Conservation (phyloP, 1,284 basidiomycete genomes). For the Ceratobasidium sp. region DNA sequence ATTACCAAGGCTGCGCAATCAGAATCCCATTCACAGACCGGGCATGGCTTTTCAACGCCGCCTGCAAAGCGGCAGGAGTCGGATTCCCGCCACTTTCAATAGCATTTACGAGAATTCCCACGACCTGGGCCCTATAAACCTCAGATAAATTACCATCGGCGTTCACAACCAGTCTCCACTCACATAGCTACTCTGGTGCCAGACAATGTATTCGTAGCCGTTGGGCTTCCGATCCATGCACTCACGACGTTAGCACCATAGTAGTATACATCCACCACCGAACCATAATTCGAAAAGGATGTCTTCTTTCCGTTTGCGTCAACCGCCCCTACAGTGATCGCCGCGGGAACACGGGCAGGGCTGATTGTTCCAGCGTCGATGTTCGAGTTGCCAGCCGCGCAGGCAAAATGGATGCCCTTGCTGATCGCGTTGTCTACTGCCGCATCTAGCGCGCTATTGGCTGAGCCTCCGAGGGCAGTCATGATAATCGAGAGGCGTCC, state of each 20-base stretch:
- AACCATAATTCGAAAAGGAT: conserved; percentile 48
- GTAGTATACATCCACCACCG: conserved; percentile 45
- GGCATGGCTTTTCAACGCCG: background rate
- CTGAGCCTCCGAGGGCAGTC: conserved; percentile 29
- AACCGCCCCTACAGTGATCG: conserved; percentile 89
- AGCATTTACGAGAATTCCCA: conserved; percentile 12
- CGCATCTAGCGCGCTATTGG: conserved; percentile 39
- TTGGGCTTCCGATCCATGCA: conserved; percentile 43
- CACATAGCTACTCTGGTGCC: conserved; percentile 9
- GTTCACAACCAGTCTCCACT: background rate
- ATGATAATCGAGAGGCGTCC: conserved; percentile 44
- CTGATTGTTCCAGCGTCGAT: conserved; percentile 60
- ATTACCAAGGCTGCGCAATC: conserved; percentile 11
- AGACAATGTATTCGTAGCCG: conserved; percentile 27
- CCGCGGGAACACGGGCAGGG: conserved; percentile 74
- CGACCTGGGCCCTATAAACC: background rate
- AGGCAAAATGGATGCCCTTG: conserved; percentile 44
- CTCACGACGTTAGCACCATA: conserved; percentile 39
- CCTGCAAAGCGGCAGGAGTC: background rate
- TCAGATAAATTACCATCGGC: background rate
- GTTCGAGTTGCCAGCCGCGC: conserved; percentile 47
- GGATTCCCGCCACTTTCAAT: conserved; percentile 22
- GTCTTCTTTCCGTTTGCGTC: conserved; percentile 36
- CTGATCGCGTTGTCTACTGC: conserved; percentile 35
- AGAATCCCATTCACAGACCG: background rate